A percentile compares a stretch with the other conserved stretches of the same genome.
Conservation (phyloP, 352 stramenopile genomes). For the Phytophthora litchii region DNA sequence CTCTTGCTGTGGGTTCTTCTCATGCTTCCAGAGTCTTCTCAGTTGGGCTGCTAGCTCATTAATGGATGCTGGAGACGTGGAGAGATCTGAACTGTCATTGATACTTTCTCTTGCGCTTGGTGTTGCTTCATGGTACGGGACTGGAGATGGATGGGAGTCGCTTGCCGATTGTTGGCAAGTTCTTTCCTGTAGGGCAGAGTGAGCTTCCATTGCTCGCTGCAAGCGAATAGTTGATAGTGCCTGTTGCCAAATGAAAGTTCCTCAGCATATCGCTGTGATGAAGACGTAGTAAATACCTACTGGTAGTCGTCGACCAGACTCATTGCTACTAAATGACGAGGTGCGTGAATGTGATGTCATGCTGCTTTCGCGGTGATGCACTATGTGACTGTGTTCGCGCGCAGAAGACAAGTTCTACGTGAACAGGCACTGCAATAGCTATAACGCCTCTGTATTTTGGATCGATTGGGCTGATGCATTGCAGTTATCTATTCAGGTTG, state of each 20-base stretch:
- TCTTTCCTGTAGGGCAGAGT: slow-evolving; percentile 24
- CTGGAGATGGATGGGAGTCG: not conserved
- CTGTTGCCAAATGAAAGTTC: slow-evolving; percentile 2
- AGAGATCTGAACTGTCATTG: not conserved
- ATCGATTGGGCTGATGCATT: no score
- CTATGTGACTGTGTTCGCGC: no score
- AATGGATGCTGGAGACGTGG: slow-evolving; percentile 12
- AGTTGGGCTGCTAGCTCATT: slow-evolving; percentile 37
- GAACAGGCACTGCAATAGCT: slow-evolving; percentile 8
- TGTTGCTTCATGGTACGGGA: not conserved
- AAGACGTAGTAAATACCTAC: slow-evolving; percentile 2
- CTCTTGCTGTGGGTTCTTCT: slow-evolving; percentile 14
- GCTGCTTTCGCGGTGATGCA: not conserved
- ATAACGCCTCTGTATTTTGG: not conserved
- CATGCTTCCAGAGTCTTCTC: slow-evolving; percentile 24
- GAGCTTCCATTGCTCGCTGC: slow-evolving; percentile 37
- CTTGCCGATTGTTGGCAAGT: slow-evolving; percentile 1
- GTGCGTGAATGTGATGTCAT: slow-evolving; percentile 26
- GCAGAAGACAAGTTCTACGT: not conserved
- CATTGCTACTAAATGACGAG: slow-evolving; percentile 23
- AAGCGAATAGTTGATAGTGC: slow-evolving; percentile 35
- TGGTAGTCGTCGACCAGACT: slow-evolving; percentile 1
- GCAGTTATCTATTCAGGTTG: no score
- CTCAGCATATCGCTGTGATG: not conserved
- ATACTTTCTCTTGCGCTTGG: not conserved